Evolutionary conservation across 1,139 yeast genomes (phyloP), one percentile per base, ranked within the genome.

Genomic region (Kodamaea arcana): DNA sequence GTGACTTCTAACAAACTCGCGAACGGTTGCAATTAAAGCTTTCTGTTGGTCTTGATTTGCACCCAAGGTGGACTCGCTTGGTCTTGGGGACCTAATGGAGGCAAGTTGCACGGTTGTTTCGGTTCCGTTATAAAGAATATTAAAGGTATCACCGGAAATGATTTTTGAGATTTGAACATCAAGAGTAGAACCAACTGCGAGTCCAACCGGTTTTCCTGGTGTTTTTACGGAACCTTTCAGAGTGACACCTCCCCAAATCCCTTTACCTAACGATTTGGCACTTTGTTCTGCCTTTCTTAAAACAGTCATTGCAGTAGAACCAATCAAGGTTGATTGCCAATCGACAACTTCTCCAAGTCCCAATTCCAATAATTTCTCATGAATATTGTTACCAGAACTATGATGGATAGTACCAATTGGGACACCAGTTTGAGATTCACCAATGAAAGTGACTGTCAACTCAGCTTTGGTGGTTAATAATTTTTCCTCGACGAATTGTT

Each of bases 291-390:
- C 78, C 39, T 67, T 72, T 54, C 95, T 74, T 37, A 83, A 68
- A 21, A 56, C 54, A 3, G 72, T 51, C 90, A 86, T 84, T 29
- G 65, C 65, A 26, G 69, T 59, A 4, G 88, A 65, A 2, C 95
- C 95, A 38, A 87, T 62, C 33, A 78, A 52, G n/a, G 76, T 58
- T 1, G 88, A 78, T 56, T 86, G 95, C 92, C 94, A 83, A 54
- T 86, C 95, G 15, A 81, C 78, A 36, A 85, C 76, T 45, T 79
- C 80, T 7, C 83, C 95, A 29, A 79, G 68, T 8, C 96, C 96
- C 40, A 67, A 69, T 41, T 74, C 77, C 43, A 86, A 67, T 43
- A 86, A 60, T 45, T 77, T 75, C 46, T 80, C 82, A 41, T 83
- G 78, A 48, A 86, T 80, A 40, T 60, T 60, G 51, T 84, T 83